These are phyloP conservation scores for Fusarium succisae DNA, from an alignment of 2,329 filamentous ascomycete species.

Conservation along the genomic window DNA sequence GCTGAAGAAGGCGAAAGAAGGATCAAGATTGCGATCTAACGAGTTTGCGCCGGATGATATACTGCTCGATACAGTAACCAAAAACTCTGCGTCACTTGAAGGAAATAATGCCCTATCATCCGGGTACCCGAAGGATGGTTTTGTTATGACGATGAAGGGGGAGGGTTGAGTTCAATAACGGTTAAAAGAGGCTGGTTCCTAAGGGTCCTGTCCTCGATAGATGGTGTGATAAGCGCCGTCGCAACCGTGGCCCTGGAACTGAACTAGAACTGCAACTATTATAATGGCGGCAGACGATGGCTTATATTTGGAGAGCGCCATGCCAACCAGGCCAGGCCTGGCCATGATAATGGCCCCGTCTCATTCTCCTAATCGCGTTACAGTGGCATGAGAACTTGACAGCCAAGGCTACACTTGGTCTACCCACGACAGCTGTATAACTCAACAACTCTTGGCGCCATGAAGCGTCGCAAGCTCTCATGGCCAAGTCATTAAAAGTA, in stretches of 20 bases:
- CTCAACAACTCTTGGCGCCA: constrained; percentile 25
- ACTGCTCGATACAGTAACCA: not conserved
- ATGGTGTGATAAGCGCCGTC: constrained; percentile 38
- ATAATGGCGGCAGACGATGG: constrained; percentile 21
- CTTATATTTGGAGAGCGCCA: constrained; percentile 31
- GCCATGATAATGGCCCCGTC: not conserved
- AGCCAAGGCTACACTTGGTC: constrained; percentile 8
- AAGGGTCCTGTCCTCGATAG: constrained; percentile 4
- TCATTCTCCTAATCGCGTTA: constrained; percentile 3
- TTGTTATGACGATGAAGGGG: not conserved
- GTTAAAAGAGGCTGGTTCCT: constrained; percentile 25
- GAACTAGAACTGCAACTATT: constrained; percentile 4
- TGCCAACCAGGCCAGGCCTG: not conserved
- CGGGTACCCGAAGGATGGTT: not conserved
- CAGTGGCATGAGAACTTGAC: not conserved
- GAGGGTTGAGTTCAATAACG: constrained; percentile 11
- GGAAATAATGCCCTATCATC: not conserved
- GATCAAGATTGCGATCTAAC: not conserved
- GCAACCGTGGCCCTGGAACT: constrained; percentile 13
- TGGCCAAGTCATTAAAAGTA: constrained; percentile 16
- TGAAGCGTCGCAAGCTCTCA: constrained; percentile 35
- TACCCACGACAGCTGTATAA: constrained; percentile 27
- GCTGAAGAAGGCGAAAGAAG: not conserved
- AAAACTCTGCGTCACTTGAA: constrained; percentile 4
- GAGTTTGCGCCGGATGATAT: constrained; percentile 14